Evolutionary conservation across 768 basidiomycete genomes (phyloP).

Genomic region (Termitomyces sp.): DNA sequence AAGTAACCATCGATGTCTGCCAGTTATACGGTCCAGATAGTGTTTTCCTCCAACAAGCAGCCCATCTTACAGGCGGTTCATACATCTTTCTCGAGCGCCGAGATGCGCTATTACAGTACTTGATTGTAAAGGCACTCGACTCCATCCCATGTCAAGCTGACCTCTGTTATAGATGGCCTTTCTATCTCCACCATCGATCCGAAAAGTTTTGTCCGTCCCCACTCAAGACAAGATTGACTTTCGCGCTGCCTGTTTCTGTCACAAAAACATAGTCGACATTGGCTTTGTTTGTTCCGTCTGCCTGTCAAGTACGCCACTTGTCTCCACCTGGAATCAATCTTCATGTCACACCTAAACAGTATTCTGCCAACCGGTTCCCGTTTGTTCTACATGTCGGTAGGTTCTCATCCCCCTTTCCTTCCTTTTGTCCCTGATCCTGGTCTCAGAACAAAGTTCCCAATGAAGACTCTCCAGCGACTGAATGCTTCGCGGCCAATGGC

Average conservation of each 20-base stretch:
- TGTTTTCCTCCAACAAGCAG: slow-evolving; percentile 96
- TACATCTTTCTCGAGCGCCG: slow-evolving; percentile 83
- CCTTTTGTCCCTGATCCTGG: slow-evolving; percentile 6
- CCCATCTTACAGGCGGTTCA: slow-evolving; percentile 91
- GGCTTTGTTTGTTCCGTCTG: slow-evolving; percentile 99
- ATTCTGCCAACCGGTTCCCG: slow-evolving; percentile 90
- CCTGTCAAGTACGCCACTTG: slow-evolving; percentile 73
- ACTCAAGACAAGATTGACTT: slow-evolving; percentile 96
- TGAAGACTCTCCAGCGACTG: slow-evolving; percentile 84
- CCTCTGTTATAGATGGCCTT: slow-evolving; percentile 69
- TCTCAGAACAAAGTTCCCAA: slow-evolving; percentile 88
- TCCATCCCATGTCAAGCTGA: slow-evolving; percentile 3
- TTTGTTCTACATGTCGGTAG: slow-evolving; percentile 91
- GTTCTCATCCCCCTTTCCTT: slow-evolving; percentile 23
- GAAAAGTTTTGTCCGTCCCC: slow-evolving; percentile 77
- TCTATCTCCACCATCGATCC: slow-evolving; percentile 53
- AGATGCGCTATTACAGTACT: slow-evolving; percentile 88
- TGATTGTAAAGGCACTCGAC: slow-evolving; percentile 50
- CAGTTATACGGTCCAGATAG: slow-evolving; percentile 87
- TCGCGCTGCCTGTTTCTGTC: slow-evolving; percentile 97
- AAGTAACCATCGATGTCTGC: slow-evolving; percentile 95
- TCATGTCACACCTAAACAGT: slow-evolving; percentile 43
- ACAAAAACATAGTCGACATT: slow-evolving; percentile 93
- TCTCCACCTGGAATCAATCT: slow-evolving; percentile 3
- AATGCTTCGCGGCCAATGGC: slow-evolving; percentile 50